Evolutionary conservation across 495 filamentous ascomycete species (phyloP).

Genomic region (Penicillium riverlandense): DNA sequence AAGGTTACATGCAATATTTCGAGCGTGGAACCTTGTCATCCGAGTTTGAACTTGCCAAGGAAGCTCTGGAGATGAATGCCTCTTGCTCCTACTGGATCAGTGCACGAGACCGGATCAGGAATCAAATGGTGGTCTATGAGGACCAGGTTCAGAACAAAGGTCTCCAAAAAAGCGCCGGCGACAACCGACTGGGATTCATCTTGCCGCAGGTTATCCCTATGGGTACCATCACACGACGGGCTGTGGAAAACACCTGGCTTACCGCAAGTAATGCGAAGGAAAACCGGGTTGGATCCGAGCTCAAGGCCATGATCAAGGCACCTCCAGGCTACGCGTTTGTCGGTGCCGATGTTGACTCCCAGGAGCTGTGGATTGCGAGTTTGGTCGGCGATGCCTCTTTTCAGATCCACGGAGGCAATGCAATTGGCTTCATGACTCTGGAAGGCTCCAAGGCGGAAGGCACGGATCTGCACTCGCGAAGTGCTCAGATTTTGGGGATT

Average conservation of each 20-base stretch:
- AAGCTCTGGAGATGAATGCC: conserved; percentile 95
- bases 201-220: conserved; percentile 99
- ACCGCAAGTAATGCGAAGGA: conserved; percentile 94
- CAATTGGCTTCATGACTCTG: conserved; percentile 97
- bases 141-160: conserved; percentile 40
- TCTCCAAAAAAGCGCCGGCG: conserved; percentile 5
- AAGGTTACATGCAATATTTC: conserved; percentile 84
- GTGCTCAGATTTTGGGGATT: conserved; percentile 85
- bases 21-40: conserved; percentile 82
- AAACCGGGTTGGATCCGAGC: conserved; percentile 91
- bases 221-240: conserved; percentile 94
- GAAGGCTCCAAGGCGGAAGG: conserved; percentile 91
- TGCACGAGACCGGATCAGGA: conserved; percentile 82
- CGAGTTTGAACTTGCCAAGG: conserved; percentile 81
- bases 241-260: conserved; percentile 97
- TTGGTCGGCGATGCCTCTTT: conserved; percentile 93
- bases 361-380: conserved; percentile 98
- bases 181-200: conserved; percentile 65
- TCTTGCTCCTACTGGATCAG: conserved; percentile 99
- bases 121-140: conserved; percentile 88
- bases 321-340: conserved; percentile 90
- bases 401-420: conserved; percentile 88
- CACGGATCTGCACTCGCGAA: conserved; percentile 92
- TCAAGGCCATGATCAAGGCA: conserved; percentile 94
- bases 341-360: conserved; percentile 96